Evolutionary conservation across 1,284 basidiomycete species (phyloP), one percentile per base, ranked within the genome.

Genomic region (Ganoderma meredithae): DNA sequence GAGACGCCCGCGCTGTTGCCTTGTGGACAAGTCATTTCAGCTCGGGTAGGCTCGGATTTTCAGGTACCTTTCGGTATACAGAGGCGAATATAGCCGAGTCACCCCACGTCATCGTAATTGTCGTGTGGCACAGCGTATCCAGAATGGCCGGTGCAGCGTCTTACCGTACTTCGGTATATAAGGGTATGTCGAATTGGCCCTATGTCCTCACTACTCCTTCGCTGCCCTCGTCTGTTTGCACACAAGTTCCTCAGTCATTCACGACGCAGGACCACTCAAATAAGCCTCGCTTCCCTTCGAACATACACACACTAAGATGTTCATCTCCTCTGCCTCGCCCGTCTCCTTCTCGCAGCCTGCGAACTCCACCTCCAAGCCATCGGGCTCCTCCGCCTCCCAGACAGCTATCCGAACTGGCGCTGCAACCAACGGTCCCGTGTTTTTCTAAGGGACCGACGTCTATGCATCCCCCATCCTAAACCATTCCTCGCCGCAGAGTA

Each of bases 381-480:
- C 70, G 17, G 63, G 66, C 52, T 71, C 72, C 12, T 72, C 68
- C 10, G 65, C 72, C 27, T 69, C 69, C 12, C 67, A 71, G 52
- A 71, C 69, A 61, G 66, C 49, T 36, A 76, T 76, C 19, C 64
- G 69, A 39, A 67, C 69, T 10, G 73, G 65, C 27, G 75, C 75
- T 5, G 49, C 69, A 47, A 60, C 74, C 3, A 63, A 70, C 59
- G 73, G 73, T 13, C 73, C 75, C 12, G 74, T 76, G 33, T 76
- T 76, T 70, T 75, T 76, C 70, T 74, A 41, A 71, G 39, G 55
- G 53, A 33, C 4, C 17, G 6, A 19, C 39, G 15, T 39, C 8
- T 19, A 52, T 22, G 22, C 56, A 13, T 52, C 22, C 40, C 9
- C 40, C 9, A 47, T 22, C 9, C 44, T 17, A 10, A 15, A 39